Conservation (phyloP, 345 rosid genomes). For the Schrenkiella parvula region DNA sequence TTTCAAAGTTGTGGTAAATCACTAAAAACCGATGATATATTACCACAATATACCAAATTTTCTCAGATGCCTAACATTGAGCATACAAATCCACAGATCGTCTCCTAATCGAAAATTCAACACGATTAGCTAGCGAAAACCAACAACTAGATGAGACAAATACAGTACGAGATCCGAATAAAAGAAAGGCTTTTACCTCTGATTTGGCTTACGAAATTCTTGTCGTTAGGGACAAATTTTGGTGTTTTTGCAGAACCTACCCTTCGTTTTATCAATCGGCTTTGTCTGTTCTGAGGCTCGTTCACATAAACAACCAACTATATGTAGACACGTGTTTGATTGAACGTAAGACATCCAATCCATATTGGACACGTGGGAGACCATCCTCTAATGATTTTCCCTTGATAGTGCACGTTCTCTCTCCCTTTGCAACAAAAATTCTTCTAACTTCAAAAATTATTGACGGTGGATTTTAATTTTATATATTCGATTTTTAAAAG, state of each 20-base stretch:
- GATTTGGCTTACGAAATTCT: background rate
- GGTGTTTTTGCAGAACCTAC: background rate
- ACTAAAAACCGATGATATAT: background rate
- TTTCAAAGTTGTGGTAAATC: background rate
- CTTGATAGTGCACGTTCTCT: too few relatives aligned
- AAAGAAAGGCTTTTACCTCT: background rate
- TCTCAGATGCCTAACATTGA: background rate
- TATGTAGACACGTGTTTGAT: background rate
- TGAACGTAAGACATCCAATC: background rate
- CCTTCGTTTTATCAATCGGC: background rate
- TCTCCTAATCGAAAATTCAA: background rate
- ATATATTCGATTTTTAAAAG: too few relatives aligned
- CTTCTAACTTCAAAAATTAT: too few relatives aligned
- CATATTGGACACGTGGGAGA: background rate
- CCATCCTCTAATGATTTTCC: too few relatives aligned
- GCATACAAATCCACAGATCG: background rate
- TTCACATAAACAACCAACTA: background rate
- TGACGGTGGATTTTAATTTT: too few relatives aligned
- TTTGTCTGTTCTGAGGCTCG: background rate
- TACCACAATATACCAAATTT: background rate
- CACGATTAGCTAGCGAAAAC: background rate
- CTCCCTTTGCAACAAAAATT: too few relatives aligned
- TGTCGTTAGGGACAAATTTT: background rate
- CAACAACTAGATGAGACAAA: background rate
- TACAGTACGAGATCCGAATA: background rate